Evolutionary conservation across 768 basidiomycete species (phyloP).

Genomic region (Pholiota microspora): DNA sequence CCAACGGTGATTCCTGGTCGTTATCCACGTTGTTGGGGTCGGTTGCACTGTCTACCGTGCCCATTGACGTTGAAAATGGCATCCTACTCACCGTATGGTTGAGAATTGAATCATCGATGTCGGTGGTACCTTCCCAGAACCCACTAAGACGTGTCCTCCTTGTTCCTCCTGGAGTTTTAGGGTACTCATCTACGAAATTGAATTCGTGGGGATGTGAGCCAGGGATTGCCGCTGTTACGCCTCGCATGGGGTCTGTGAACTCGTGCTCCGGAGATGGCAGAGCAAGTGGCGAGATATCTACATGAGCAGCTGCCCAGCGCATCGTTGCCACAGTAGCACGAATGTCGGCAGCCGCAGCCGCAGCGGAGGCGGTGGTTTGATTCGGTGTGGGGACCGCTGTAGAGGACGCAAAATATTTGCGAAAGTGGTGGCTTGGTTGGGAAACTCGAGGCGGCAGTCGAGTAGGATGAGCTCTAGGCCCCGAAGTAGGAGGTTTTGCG

Average conservation of each 20-base stretch:
- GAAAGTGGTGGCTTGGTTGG: constrained; percentile 29
- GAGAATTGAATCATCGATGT: constrained; percentile 38
- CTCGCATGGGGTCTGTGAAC: constrained; percentile 86
- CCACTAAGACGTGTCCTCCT: constrained; percentile 60
- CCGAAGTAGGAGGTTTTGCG: neutral
- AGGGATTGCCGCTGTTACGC: constrained; percentile 64
- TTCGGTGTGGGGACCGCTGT: constrained; percentile 18
- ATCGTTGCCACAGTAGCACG: constrained; percentile 77
- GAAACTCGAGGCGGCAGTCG: constrained; percentile 11
- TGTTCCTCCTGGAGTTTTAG: constrained; percentile 44
- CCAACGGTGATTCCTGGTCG: neutral
- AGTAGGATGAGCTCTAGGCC: neutral
- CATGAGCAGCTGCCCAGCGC: constrained; percentile 80
- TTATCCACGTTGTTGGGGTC: neutral
- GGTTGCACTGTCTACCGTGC: neutral
- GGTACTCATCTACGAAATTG: constrained; percentile 23
- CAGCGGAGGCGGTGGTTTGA: constrained; percentile 18
- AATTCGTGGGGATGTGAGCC: constrained; percentile 46
- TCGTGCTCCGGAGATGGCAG: constrained; percentile 91
- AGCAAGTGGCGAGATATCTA: constrained; percentile 83
- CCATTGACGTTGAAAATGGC: neutral
- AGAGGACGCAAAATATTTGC: constrained; percentile 32
- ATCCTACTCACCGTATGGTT: neutral
- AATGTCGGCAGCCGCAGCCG: constrained; percentile 48
- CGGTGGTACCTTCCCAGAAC: constrained; percentile 79